A percentile compares a stretch with the other conserved stretches of the same genome.
Conservation (phyloP, 1,284 basidiomycete species). For the Exobasidium cylindrosporum region DNA sequence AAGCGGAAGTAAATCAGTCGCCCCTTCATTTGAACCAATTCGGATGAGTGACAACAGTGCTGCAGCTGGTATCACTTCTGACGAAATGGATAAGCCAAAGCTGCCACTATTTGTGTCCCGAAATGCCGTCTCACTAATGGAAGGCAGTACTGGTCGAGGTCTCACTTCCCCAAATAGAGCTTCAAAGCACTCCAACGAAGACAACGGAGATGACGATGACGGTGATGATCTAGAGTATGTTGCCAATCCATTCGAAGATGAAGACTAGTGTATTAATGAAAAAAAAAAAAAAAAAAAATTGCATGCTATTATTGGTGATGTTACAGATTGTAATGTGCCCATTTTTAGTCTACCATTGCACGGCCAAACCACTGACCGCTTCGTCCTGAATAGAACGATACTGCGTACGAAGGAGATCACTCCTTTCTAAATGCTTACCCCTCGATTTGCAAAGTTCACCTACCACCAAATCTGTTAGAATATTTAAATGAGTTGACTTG, state of each 20-base stretch:
- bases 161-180: constrained; percentile 17
- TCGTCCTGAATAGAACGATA: constrained; percentile 86
- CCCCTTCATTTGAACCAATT: constrained; percentile 18
- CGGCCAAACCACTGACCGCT: constrained; percentile 70
- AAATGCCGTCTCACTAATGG: constrained; percentile 31
- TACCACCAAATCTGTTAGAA: constrained; percentile 7
- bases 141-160: constrained; percentile 27
- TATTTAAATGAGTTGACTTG: not conserved
- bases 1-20: not conserved
- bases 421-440: constrained; percentile 51
- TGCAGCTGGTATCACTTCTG: not conserved
- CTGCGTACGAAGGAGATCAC: constrained; percentile 69
- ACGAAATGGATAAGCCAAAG: not conserved
- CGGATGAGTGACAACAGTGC: constrained; percentile 28
- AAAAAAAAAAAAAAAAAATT: no score
- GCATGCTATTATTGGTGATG: no score
- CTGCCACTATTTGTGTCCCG: not conserved
- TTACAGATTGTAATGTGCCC: no score
- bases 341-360: constrained; percentile 73
- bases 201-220: constrained; percentile 24
- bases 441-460: not conserved
- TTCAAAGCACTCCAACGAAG: constrained; percentile 14
- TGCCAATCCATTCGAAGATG: constrained; percentile 46
- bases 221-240: constrained; percentile 45
- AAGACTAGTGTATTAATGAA: constrained; percentile 28